Evolutionary conservation across 2,329 filamentous ascomycete genomes (phyloP), one percentile per base, ranked within the genome.

Genomic region (Colletotrichum tanaceti): DNA sequence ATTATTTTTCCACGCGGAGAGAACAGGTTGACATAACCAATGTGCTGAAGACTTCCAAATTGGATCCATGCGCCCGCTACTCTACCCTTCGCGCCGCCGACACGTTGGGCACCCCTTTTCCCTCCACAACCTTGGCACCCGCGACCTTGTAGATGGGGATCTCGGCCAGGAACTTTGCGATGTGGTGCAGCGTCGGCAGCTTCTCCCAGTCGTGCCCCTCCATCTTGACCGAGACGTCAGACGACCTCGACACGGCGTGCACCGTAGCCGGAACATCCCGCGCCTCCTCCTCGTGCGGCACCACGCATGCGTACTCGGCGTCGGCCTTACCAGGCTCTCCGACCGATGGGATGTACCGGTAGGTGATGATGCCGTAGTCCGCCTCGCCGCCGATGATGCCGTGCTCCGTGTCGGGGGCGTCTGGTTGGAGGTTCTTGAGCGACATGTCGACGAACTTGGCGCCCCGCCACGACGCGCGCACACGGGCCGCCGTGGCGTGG

Each of bases 151-250:
- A 89, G 1, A 89, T 75, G 0, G 87, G 88, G 5, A 91, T 79
- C 71, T 87, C 85, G 1, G 82, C 82, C 64, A 90, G 74, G 16
- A 82, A 78, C 22, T 77, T 75, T 5, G 87, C 77, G 10, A 91
- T 77, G 73, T 90, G 86, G 73, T 90, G 87, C 60, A 90, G 76
- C 2, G 88, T 91, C 0, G 89, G 89, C 66, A 90, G 74, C 5
- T 76, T 78, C 54, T 86, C 78, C 87, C 83, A 87, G 72, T 87
- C 83, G 18, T 84, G 71, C 0, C 77, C 78, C 46, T 86, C 79
- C 62, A 89, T 83, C 58, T 78, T 76, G 58, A 90, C 75, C 0
- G 84, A 83, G 14, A 80, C 80, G 1, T 73, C 75, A 0, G 84
- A 77, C 35, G 58, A 60, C 58, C 77, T 77, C 43, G 76, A 75